A percentile compares a stretch with the other conserved stretches of the same genome.
Evolutionary conservation across 2,329 filamentous ascomycete species (phyloP).

Genomic region (Phialemonium atrogriseum): DNA sequence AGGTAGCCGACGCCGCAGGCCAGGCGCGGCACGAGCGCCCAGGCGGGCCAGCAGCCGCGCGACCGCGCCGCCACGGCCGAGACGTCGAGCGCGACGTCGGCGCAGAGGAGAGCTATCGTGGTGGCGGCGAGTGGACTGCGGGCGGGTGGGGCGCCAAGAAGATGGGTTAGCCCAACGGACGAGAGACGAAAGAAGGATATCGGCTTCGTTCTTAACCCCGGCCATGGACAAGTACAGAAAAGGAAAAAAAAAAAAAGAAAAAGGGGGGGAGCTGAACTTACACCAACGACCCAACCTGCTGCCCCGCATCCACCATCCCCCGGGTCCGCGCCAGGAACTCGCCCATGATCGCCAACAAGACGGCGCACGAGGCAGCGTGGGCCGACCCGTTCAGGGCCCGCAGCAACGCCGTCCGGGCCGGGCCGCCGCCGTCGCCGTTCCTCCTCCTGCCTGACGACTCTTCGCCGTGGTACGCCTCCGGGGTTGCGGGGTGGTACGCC

Average conservation of each 20-base stretch:
- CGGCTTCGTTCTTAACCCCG: too few relatives aligned
- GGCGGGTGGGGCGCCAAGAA: not conserved
- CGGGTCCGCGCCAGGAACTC: conserved; percentile 3
- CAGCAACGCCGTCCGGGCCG: not conserved
- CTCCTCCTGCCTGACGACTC: conserved; percentile 4
- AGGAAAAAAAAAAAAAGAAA: too few relatives aligned
- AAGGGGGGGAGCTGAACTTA: too few relatives aligned
- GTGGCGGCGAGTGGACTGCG: conserved; percentile 20
- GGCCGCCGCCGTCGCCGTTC: not conserved
- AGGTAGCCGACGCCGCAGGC: conserved; percentile 23
- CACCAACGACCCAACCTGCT: too few relatives aligned
- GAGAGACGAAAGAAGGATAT: too few relatives aligned
- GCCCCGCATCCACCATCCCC: too few relatives aligned
- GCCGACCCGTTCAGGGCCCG: conserved; percentile 6
- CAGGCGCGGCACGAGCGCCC: conserved; percentile 22
- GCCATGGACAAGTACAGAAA: too few relatives aligned
- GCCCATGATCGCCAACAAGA: conserved; percentile 13
- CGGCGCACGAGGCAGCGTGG: conserved; percentile 9
- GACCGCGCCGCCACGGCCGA: conserved; percentile 22
- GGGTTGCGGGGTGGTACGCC: too few relatives aligned
- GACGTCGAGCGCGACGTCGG: conserved; percentile 27
- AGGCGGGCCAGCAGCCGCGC: conserved; percentile 21
- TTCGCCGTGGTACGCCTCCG: too few relatives aligned
- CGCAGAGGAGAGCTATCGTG: conserved; percentile 20
- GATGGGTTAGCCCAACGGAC: too few relatives aligned